Conservation (phyloP, 805 yeast species). For the Saccharomycopsis schoenii region DNA sequence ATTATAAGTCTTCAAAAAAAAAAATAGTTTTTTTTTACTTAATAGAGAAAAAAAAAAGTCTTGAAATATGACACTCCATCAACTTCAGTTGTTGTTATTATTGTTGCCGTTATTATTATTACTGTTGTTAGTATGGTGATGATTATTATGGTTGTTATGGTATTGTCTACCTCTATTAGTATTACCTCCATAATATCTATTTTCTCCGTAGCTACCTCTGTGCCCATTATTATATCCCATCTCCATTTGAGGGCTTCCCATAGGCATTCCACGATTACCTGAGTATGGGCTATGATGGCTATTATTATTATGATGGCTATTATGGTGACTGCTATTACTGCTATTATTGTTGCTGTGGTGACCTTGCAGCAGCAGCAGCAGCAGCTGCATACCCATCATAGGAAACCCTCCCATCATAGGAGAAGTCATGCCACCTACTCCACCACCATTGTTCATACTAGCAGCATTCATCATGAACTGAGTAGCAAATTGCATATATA, state of each 20-base stretch:
- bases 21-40: too few species aligned
- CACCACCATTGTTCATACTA: not conserved
- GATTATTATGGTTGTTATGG: not conserved
- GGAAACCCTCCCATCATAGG: conserved; percentile 1
- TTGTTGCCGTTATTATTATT: not conserved
- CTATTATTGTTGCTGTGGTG: not conserved
- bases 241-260: conserved; percentile 1
- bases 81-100: not conserved
- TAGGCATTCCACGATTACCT: not conserved
- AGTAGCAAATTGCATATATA: conserved; percentile 2
- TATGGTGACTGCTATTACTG: not conserved
- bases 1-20: too few species aligned
- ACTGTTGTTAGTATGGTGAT: not conserved
- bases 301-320: not conserved
- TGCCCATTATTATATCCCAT: not conserved
- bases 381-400: conserved; percentile 5
- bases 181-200: not conserved
- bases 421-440: not conserved
- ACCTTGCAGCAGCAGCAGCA: conserved; percentile 1
- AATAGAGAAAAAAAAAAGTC: not conserved
- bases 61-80: not conserved
- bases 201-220: conserved; percentile 1
- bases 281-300: not conserved
- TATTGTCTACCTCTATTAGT: not conserved
- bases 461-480: conserved; percentile 1